Conservation (phyloP, 1,139 yeast species). For the Candida sojae region DNA sequence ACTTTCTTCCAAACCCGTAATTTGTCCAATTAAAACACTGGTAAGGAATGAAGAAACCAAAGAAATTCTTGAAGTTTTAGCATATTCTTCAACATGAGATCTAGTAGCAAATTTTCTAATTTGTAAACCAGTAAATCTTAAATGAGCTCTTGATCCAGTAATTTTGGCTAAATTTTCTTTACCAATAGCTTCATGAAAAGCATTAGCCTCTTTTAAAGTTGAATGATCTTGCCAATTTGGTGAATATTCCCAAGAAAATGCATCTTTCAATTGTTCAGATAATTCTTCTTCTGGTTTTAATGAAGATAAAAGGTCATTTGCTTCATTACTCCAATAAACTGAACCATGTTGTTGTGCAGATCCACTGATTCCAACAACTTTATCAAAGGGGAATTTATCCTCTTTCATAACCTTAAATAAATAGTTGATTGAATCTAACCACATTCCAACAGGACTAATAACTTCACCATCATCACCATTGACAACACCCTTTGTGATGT, state of each 20-base stretch:
- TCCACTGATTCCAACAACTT: slow-evolving; percentile 75
- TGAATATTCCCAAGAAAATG: slow-evolving; percentile 65
- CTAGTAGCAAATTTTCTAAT: slow-evolving; percentile 69
- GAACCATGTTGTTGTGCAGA: slow-evolving; percentile 95
- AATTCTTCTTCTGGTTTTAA: slow-evolving; percentile 31
- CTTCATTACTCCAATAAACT: slow-evolving; percentile 68
- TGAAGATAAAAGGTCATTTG: slow-evolving; percentile 36
- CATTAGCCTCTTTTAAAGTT: slow-evolving; percentile 66
- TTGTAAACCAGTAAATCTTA: slow-evolving; percentile 88
- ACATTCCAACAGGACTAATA: slow-evolving; percentile 82
- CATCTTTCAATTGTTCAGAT: slow-evolving; percentile 46
- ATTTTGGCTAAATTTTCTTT: slow-evolving; percentile 61
- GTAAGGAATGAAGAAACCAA: slow-evolving; percentile 81
- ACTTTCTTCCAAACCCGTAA: slow-evolving; percentile 71
- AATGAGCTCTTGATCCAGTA: slow-evolving; percentile 89
- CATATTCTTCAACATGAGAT: slow-evolving; percentile 52
- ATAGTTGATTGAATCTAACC: slow-evolving; percentile 81
- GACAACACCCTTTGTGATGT: slow-evolving; percentile 71
- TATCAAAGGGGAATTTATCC: slow-evolving; percentile 55
- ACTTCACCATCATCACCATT: slow-evolving; percentile 53
- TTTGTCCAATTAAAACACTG: slow-evolving; percentile 64
- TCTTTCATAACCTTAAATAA: slow-evolving; percentile 56
- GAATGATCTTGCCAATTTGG: slow-evolving; percentile 98
- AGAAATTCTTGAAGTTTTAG: slow-evolving; percentile 61
- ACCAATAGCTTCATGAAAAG: slow-evolving; percentile 62